Percentiles rank a stretch among this genome's conserved stretches.
phyloP scores from a whole-genome alignment of 108 stramenopile genomes.

The Aurantiochytrium sp. region DNA sequence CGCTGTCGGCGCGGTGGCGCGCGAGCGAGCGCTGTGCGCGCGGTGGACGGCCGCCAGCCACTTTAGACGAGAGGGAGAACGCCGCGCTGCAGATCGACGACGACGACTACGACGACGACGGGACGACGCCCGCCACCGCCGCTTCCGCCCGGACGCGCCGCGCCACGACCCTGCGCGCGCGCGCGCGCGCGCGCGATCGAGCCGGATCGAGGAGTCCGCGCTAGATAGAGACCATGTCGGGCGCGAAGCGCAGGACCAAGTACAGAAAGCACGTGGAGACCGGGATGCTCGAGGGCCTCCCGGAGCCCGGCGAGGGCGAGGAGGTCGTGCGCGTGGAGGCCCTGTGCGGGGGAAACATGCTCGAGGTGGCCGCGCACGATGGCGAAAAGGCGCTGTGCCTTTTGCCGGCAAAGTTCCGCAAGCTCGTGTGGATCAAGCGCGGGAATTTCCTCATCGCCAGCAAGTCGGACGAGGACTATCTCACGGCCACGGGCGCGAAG shows the following conservation, averaged over 20 bases:
- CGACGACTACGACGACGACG: no score
- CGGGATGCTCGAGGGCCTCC: slow-evolving; percentile 49
- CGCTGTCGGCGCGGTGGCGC: no score
- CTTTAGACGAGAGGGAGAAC: no score
- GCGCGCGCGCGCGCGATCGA: no score
- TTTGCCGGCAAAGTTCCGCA: slow-evolving; percentile 86
- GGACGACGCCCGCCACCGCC: no score
- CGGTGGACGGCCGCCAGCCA: no score
- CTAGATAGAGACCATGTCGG: slow-evolving; percentile 46
- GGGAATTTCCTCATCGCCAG: slow-evolving; percentile 83
- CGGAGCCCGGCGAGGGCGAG: slow-evolving; percentile 50
- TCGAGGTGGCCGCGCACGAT: not conserved
- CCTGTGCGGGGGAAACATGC: slow-evolving; percentile 29
- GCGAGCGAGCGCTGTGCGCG: no score
- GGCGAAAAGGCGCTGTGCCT: slow-evolving; percentile 63
- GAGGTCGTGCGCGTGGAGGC: slow-evolving; percentile 38
- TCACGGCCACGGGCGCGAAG: slow-evolving; percentile 36
- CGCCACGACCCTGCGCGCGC: no score
- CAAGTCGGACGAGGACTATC: slow-evolving; percentile 45
- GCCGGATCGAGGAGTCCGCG: no score
- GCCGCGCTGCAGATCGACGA: no score
- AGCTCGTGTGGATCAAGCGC: slow-evolving; percentile 92
- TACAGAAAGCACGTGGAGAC: slow-evolving; percentile 52
- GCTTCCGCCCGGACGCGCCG: no score
- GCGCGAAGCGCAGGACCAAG: slow-evolving; percentile 47